phyloP scores from a whole-genome alignment of 106 monocot genomes.

The Dendrobium huoshanense region DNA sequence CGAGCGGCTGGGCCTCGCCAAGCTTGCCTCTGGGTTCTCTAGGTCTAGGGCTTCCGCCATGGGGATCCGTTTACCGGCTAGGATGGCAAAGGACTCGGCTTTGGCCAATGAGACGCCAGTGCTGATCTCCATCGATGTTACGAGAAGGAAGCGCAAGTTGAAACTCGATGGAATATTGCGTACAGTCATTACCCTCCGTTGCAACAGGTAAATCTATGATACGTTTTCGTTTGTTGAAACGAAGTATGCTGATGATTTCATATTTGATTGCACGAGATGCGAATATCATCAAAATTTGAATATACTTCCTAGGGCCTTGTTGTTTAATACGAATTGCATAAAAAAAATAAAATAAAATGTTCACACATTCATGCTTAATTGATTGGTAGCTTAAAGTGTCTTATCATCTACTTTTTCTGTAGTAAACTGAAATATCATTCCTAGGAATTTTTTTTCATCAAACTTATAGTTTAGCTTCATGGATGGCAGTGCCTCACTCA shows the following conservation, averaged over 20 bases:
- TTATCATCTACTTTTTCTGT: background rate
- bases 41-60: constrained; percentile 62
- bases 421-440: too few relatives aligned
- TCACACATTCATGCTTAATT: too few relatives aligned
- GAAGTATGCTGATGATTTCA: background rate
- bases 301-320: too few relatives aligned
- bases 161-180: constrained; percentile 87
- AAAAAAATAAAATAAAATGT: too few relatives aligned
- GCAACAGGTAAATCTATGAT: constrained; percentile 48
- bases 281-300: too few relatives aligned
- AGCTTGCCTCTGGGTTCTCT: constrained; percentile 48
- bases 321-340: too few relatives aligned
- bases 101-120: constrained; percentile 51
- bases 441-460: background rate
- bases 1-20: constrained; percentile 69
- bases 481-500: too few relatives aligned
- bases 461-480: background rate
- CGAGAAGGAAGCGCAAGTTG: constrained; percentile 70
- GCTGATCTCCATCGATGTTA: constrained; percentile 64
- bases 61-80: constrained; percentile 52
- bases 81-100: constrained; percentile 13
- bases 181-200: constrained; percentile 84
- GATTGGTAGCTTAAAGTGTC: background rate
- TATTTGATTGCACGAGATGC: background rate
- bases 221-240: background rate